Percentiles rank a stretch among this genome's conserved stretches.
These are phyloP conservation scores for Linum lewisii DNA, from an alignment of 345 rosid species.

Conservation along the genomic window DNA sequence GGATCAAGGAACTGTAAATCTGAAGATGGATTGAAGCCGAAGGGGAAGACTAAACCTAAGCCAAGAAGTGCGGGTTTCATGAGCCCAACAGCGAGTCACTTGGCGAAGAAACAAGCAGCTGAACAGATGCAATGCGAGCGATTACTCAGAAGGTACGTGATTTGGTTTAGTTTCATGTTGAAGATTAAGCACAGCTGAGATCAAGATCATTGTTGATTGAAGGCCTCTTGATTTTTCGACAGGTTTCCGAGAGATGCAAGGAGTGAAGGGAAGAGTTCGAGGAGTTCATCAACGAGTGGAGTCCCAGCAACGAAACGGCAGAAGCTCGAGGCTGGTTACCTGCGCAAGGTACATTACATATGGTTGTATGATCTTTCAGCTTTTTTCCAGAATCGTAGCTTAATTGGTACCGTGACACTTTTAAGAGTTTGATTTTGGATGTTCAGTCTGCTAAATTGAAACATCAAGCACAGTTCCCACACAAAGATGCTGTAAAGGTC, in stretches of 20 bases:
- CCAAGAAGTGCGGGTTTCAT: conserved; percentile 48
- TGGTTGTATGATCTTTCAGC: not conserved
- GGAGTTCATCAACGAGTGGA: conserved; percentile 28
- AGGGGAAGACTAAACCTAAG: conserved; percentile 18
- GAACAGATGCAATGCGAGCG: conserved; percentile 29
- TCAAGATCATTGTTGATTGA: not conserved
- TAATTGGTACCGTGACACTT: not conserved
- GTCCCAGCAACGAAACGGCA: conserved; percentile 56
- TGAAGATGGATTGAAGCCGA: conserved; percentile 15
- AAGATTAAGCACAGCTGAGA: not conserved
- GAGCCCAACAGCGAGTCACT: conserved; percentile 79
- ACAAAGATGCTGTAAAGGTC: conserved; percentile 41
- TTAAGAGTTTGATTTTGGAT: conserved; percentile 5
- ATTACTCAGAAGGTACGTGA: conserved; percentile 33
- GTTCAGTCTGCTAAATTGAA: conserved; percentile 51
- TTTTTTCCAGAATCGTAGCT: too few species aligned
- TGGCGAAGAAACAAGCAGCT: conserved; percentile 57
- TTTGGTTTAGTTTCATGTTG: not conserved
- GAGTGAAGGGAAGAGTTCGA: conserved; percentile 27
- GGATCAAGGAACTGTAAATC: conserved; percentile 12
- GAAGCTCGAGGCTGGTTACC: conserved; percentile 72
- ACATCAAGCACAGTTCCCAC: conserved; percentile 45
- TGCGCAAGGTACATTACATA: conserved; percentile 54
- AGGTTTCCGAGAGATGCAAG: conserved; percentile 38
- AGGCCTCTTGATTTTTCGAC: conserved; percentile 5